Conservation (phyloP, 1,284 basidiomycete species). For the Ganoderma meredithae region DNA sequence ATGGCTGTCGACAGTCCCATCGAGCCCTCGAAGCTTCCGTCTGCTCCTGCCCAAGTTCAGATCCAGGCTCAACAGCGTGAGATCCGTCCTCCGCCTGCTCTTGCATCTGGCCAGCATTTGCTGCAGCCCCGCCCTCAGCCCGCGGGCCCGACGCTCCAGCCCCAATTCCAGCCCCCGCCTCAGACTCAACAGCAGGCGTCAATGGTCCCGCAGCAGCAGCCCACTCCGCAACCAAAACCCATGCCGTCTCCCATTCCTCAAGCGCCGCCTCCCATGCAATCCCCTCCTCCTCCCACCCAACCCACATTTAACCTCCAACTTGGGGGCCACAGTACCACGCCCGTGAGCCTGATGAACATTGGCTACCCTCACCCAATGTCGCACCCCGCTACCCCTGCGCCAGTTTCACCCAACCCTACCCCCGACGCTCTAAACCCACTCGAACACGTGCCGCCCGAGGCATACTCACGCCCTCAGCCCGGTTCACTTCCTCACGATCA, state of each 20-base stretch:
- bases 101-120: slow-evolving; percentile 25
- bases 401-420: slow-evolving; percentile 35
- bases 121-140: slow-evolving; percentile 33
- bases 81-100: slow-evolving; percentile 23
- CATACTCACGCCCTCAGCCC: slow-evolving; percentile 18
- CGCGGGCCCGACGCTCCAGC: slow-evolving; percentile 7
- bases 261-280: slow-evolving; percentile 31
- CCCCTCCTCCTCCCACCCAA: slow-evolving; percentile 25
- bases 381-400: slow-evolving; percentile 38
- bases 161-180: slow-evolving; percentile 23
- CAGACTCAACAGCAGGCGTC: slow-evolving; percentile 29
- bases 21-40: slow-evolving; percentile 28
- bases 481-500: slow-evolving; percentile 19
- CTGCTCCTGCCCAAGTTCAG: slow-evolving; percentile 9
- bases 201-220: slow-evolving; percentile 22
- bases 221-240: slow-evolving; percentile 31
- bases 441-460: slow-evolving; percentile 32
- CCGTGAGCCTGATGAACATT: slow-evolving; percentile 39
- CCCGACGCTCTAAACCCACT: slow-evolving; percentile 33
- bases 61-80: slow-evolving; percentile 27
- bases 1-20: slow-evolving; percentile 37
- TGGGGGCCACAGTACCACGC: slow-evolving; percentile 32
- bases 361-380: slow-evolving; percentile 40
- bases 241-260: slow-evolving; percentile 31
- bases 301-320: slow-evolving; percentile 29